Evolutionary conservation across 208 protist genomes (phyloP).

Genomic region (Leishmania gerbilli): DNA sequence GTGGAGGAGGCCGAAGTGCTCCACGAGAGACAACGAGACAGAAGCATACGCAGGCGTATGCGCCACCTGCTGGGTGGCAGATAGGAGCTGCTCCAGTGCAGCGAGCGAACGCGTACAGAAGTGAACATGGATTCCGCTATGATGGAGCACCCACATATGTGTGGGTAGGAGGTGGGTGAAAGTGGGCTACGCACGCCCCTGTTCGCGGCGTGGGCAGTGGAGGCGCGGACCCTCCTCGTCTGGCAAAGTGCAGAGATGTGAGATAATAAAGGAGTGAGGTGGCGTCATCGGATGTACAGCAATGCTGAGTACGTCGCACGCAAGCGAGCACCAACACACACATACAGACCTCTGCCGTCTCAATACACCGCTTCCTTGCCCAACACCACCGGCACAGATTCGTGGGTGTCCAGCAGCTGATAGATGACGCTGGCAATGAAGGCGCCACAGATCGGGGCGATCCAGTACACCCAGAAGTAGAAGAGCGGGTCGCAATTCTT

Average conservation of each 20-base stretch:
- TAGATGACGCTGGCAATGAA: conserved; percentile 82
- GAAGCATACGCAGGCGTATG: background rate
- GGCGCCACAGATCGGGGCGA: conserved; percentile 79
- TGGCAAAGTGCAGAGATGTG: background rate
- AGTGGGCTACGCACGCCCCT: background rate
- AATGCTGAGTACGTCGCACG: background rate
- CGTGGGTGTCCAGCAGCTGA: conserved; percentile 80
- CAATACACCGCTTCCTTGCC: conserved; percentile 43
- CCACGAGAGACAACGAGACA: background rate
- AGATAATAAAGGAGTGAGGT: background rate
- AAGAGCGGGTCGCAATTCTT: conserved; percentile 68
- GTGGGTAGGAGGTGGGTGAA: background rate
- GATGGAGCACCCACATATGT: background rate
- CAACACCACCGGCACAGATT: conserved; percentile 34
- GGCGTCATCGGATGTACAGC: background rate
- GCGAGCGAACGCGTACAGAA: background rate
- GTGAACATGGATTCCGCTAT: background rate
- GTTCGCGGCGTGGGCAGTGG: background rate
- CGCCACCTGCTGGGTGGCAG: no score
- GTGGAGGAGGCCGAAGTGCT: background rate
- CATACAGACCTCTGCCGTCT: background rate
- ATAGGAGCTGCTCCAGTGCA: no score
- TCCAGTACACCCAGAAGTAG: conserved; percentile 88
- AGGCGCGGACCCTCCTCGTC: background rate
- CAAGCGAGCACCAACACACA: background rate